Conservation (phyloP, 2,329 filamentous ascomycete genomes). For the Dendryphion nanum region DNA sequence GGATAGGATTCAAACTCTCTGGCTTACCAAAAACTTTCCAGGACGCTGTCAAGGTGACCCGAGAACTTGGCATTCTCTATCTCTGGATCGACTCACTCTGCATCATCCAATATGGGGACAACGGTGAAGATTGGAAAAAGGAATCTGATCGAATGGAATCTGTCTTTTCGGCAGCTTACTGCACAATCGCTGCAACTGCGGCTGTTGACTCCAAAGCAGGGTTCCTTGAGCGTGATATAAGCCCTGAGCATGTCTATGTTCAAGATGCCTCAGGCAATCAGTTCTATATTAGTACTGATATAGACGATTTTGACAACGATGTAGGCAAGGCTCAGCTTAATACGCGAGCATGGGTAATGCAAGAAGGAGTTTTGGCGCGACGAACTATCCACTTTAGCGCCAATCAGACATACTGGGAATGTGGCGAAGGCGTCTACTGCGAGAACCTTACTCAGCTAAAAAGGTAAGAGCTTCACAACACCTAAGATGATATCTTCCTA, state of each 20-base stretch:
- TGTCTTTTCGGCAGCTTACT: not conserved
- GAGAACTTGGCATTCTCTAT: not conserved
- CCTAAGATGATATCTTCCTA: no score
- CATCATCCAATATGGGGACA: not conserved
- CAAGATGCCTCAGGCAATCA: not conserved
- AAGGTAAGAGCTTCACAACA: no score
- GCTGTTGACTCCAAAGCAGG: not conserved
- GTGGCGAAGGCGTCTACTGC: not conserved
- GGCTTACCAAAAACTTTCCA: not conserved
- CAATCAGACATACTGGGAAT: not conserved
- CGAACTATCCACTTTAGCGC: conserved; percentile 1
- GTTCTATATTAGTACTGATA: not conserved
- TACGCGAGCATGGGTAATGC: conserved; percentile 5
- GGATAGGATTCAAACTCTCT: not conserved
- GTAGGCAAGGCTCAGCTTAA: not conserved
- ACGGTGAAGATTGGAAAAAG: conserved; percentile 1
- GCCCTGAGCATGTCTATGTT: not conserved
- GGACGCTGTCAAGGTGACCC: not conserved
- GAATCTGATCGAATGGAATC: not conserved
- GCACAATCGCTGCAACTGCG: not conserved
- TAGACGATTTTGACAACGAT: not conserved
- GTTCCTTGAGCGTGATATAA: no score
- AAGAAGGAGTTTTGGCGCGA: conserved; percentile 3
- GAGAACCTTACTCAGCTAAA: no score
- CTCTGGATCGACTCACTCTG: not conserved